Conservation (phyloP, 192 early-diverging fungal species). For the Backusella mclennaniae region DNA sequence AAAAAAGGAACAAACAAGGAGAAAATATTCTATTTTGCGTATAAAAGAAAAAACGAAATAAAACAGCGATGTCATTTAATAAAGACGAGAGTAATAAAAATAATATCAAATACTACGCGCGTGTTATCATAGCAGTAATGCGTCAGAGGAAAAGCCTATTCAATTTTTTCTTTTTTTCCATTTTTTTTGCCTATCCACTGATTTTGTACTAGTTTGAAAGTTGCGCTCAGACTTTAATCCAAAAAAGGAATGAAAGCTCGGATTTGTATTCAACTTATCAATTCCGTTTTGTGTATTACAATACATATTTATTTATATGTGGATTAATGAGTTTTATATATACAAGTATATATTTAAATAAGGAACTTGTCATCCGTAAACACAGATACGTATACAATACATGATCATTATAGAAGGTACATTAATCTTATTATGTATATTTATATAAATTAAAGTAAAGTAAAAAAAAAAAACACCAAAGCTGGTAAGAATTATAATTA, state of each 20-base stretch:
- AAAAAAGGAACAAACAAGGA: background rate
- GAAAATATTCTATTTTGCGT: background rate
- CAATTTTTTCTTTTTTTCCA: background rate
- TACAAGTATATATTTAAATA: background rate
- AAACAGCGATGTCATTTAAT: background rate
- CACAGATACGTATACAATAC: background rate
- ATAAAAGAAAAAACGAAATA: background rate
- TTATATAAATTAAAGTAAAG: background rate
- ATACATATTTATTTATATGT: slow-evolving; percentile 1
- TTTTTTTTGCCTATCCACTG: background rate
- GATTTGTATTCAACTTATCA: background rate
- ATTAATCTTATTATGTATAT: background rate
- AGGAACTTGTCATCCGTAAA: background rate
- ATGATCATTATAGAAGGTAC: background rate
- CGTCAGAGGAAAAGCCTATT: background rate
- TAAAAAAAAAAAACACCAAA: background rate
- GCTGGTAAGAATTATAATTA: slow-evolving; percentile 7
- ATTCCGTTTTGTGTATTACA: background rate
- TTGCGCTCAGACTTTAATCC: slow-evolving; percentile 8
- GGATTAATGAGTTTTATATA: background rate
- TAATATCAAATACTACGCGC: background rate
- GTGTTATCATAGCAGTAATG: background rate
- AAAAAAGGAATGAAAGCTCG: slow-evolving; percentile 3
- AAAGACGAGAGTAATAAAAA: background rate
- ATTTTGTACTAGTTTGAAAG: slow-evolving; percentile 1